Evolutionary conservation across 2,329 filamentous ascomycete genomes (phyloP), one percentile per base, ranked within the genome.

Genomic region (Nectriaceae sp.): DNA sequence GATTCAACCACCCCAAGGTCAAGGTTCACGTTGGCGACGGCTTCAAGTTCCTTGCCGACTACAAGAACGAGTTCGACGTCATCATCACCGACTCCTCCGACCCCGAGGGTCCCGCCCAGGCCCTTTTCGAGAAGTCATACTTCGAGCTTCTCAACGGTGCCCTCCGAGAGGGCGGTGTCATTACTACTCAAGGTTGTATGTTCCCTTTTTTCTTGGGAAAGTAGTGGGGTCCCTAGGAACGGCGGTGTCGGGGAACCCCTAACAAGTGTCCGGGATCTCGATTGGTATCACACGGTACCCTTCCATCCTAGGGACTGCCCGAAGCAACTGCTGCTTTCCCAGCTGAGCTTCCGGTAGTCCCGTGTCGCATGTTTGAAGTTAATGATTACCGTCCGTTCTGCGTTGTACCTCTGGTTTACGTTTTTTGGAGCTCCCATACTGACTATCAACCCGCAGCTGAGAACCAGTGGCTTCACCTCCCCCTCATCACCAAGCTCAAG

Each of bases 181-280:
- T 99, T 77, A 93, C 91, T 76, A 99, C 94, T 71, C 94, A 99
- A 97, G 94, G 94, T 99, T 96, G 90, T 96, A 91, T 83, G 90
- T 90, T 80, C 85, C 87, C 85, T 82, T 70, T 73, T 64, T 70
- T 66, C 37, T 20, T 59, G 54, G 66, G 67, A 68, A 67, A 70
- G 71, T 69, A 55, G 61, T 61, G 66, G 60, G 48, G 64, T 68
- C 67, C 61, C 64, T 64, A 62, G 66, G 65, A 64, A 57, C 57
- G 64, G 64, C 61, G 60, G 58, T 54, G 47, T 64, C 58, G 52
- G 54, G 54, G 52, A 55, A 44, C 40, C 57, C 46, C 40, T 26
- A 46, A 33, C 57, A 53, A 56, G 53, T 31, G 37, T 24, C 15
- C 39, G 45, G 54, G 49, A 44, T 55, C 49, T 63, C 61, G 61